Evolutionary conservation across 805 yeast genomes (phyloP).

Genomic region (Candida namnaoensis): DNA sequence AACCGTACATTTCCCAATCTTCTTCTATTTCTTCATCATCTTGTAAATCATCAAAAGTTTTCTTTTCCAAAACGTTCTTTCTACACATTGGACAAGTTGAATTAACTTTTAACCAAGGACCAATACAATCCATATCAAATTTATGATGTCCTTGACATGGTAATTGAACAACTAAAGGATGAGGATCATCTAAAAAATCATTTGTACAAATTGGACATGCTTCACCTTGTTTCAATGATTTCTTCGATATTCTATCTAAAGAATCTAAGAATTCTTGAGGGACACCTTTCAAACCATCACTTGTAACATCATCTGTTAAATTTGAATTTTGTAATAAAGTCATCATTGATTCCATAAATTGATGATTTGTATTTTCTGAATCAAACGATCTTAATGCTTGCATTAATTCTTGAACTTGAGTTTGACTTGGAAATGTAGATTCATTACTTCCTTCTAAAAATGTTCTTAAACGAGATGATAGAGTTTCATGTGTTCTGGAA

Average conservation of each 20-base stretch:
- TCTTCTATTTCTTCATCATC: constrained; percentile 38
- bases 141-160: constrained; percentile 59
- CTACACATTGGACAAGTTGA: constrained; percentile 85
- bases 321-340: constrained; percentile 1
- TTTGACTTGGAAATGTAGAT: constrained; percentile 13
- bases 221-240: constrained; percentile 35
- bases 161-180: constrained; percentile 71
- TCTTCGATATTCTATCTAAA: constrained; percentile 58
- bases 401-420: constrained; percentile 8
- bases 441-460: constrained; percentile 9
- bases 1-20: constrained; percentile 78
- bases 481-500: constrained; percentile 10
- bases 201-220: constrained; percentile 83
- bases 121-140: constrained; percentile 85
- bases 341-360: not conserved
- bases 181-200: constrained; percentile 59
- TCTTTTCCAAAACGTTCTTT: constrained; percentile 51
- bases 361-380: constrained; percentile 1
- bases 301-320: constrained; percentile 6
- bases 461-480: constrained; percentile 5
- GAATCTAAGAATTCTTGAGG: constrained; percentile 65
- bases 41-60: constrained; percentile 19
- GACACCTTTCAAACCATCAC: constrained; percentile 40
- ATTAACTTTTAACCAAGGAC: constrained; percentile 76
- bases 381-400: constrained; percentile 10